Conservation (phyloP, 441 rosid species). For the Jatropha podagrica region DNA sequence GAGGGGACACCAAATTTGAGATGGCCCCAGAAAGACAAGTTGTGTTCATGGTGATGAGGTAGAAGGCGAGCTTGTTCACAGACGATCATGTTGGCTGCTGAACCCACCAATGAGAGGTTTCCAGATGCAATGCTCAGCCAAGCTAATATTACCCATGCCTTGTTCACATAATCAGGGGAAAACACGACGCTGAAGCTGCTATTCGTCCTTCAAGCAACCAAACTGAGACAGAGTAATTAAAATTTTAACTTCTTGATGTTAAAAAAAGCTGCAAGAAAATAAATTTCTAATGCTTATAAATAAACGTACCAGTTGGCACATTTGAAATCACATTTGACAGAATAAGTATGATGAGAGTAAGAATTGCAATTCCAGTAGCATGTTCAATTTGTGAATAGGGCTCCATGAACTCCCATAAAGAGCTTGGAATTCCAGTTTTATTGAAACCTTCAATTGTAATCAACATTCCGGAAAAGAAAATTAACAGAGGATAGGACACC, state of each 20-base stretch:
- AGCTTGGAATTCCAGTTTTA: slow-evolving; percentile 37
- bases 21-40: slow-evolving; percentile 58
- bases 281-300: too few species aligned
- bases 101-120: slow-evolving; percentile 65
- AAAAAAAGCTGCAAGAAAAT: too few species aligned
- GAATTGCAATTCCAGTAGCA: slow-evolving; percentile 32
- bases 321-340: slow-evolving; percentile 44
- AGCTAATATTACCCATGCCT: slow-evolving; percentile 71
- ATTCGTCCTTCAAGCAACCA: slow-evolving; percentile 64
- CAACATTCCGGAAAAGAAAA: slow-evolving; percentile 49
- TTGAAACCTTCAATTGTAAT: slow-evolving; percentile 41
- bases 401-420: slow-evolving; percentile 37
- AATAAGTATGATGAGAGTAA: slow-evolving; percentile 34
- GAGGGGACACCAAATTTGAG: slow-evolving; percentile 68
- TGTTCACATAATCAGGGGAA: slow-evolving; percentile 47
- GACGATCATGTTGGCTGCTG: slow-evolving; percentile 76
- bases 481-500: slow-evolving; percentile 40
- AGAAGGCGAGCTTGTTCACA: slow-evolving; percentile 73
- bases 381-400: slow-evolving; percentile 29
- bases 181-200: slow-evolving; percentile 56
- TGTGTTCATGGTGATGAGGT: slow-evolving; percentile 39
- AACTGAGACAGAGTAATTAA: slow-evolving; percentile 12
- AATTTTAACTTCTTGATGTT: too few species aligned
- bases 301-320: slow-evolving; percentile 36
- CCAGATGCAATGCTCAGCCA: slow-evolving; percentile 81